Percentiles rank a stretch among this genome's conserved stretches.
Conservation (phyloP, 768 basidiomycete genomes). For the Suillus luteus region DNA sequence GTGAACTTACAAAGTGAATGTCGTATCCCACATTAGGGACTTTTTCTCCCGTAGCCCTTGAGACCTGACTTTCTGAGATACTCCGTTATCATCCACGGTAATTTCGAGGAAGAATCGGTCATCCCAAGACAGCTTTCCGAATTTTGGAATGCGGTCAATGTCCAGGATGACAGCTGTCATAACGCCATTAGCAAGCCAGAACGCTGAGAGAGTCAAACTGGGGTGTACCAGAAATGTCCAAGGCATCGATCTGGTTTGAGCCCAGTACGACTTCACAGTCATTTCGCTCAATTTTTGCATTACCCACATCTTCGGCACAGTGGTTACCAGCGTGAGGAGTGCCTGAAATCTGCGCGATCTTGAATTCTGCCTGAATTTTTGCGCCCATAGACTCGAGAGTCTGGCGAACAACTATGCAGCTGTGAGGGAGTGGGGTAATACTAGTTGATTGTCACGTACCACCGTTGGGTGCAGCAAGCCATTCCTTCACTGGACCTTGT, state of each 20-base stretch:
- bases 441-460: neutral
- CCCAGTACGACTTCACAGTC: neutral
- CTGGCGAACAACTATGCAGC: neutral
- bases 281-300: neutral
- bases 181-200: neutral
- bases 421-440: too few species aligned
- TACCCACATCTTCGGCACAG: neutral
- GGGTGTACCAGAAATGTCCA: neutral
- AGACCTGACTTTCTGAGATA: neutral
- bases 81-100: neutral
- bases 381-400: neutral
- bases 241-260: neutral
- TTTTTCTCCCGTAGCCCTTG: neutral
- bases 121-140: neutral
- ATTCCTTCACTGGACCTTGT: neutral
- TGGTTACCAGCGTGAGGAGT: neutral
- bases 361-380: neutral
- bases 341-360: neutral
- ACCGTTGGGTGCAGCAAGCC: neutral
- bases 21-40: neutral
- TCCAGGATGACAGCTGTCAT: neutral
- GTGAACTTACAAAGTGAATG: neutral
- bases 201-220: too few species aligned
- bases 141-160: neutral
- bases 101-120: neutral